Percentiles rank a stretch among this genome's conserved stretches.
phyloP scores from a whole-genome alignment of 2,329 filamentous ascomycete species.

The Westerdykella aurantiaca region DNA sequence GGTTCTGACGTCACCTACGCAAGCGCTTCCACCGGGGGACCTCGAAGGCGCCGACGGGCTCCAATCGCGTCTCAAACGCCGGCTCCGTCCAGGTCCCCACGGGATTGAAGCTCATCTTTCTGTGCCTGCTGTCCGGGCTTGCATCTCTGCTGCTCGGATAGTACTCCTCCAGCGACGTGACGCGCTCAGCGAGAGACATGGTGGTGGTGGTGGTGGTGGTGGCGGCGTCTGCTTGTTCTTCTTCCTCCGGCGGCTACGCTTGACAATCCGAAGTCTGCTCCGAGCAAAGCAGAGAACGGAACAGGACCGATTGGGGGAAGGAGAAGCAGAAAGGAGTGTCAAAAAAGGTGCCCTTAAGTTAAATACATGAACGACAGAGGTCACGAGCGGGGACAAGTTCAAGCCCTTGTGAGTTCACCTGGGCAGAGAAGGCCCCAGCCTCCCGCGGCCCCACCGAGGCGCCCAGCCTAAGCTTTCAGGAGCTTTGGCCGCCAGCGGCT shows the following conservation, averaged over 20 bases:
- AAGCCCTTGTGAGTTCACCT: no score
- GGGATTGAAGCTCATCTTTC: slow-evolving; percentile 48
- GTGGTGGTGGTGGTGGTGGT: slow-evolving; percentile 1
- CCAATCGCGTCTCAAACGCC: slow-evolving; percentile 24
- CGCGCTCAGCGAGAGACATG: slow-evolving; percentile 38
- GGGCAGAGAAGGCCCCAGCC: no score
- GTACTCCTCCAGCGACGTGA: slow-evolving; percentile 39
- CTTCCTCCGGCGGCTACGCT: background rate
- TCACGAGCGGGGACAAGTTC: no score
- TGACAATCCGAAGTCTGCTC: no score
- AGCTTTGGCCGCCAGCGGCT: no score
- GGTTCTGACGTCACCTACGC: slow-evolving; percentile 34
- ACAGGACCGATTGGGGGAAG: no score
- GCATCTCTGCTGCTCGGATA: slow-evolving; percentile 35
- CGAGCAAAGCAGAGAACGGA: no score
- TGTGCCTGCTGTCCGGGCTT: slow-evolving; percentile 35
- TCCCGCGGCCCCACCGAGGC: no score
- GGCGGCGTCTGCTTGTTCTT: background rate
- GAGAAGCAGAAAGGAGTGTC: no score
- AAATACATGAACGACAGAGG: no score
- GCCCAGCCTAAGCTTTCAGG: no score
- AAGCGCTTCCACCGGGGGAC: slow-evolving; percentile 50
- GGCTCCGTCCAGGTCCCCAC: slow-evolving; percentile 42
- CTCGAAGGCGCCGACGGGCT: slow-evolving; percentile 49
- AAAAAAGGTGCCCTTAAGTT: no score